Conservation (phyloP, 2,329 filamentous ascomycete genomes). For the Colletotrichum lini region DNA sequence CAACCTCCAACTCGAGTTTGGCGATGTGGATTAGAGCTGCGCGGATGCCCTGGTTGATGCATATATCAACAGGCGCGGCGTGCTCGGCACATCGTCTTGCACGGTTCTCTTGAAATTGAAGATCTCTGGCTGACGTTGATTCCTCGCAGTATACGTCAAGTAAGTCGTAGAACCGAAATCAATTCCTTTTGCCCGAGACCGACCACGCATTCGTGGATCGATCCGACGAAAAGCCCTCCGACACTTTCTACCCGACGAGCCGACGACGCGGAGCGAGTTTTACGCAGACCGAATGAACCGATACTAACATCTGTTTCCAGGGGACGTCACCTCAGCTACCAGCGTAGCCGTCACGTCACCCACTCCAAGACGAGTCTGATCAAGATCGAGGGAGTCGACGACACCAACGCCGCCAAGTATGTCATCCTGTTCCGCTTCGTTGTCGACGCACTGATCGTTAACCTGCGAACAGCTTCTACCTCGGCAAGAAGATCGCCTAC, state of each 20-base stretch:
- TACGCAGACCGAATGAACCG: conserved; percentile 1
- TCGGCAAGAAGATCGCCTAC: conserved; percentile 98
- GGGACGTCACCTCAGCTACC: conserved; percentile 98
- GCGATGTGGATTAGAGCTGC: conserved; percentile 14
- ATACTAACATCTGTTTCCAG: conserved; percentile 58
- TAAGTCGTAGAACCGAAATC: conserved; percentile 67
- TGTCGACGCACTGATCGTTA: conserved; percentile 41
- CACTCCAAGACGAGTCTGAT: conserved; percentile 94
- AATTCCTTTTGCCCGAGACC: conserved; percentile 4
- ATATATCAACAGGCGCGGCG: not conserved
- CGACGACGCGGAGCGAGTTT: conserved; percentile 5
- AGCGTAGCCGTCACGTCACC: conserved; percentile 93
- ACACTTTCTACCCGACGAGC: conserved; percentile 12
- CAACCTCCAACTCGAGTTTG: conserved; percentile 4
- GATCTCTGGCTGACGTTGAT: conserved; percentile 53
- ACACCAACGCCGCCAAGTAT: conserved; percentile 89
- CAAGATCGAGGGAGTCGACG: conserved; percentile 98
- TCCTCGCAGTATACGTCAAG: conserved; percentile 84
- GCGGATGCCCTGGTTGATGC: conserved; percentile 6
- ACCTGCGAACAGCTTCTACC: conserved; percentile 80
- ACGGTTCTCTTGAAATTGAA: conserved; percentile 36
- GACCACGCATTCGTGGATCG: conserved; percentile 15
- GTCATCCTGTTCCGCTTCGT: conserved; percentile 51
- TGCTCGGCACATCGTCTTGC: conserved; percentile 14
- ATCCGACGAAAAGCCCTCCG: conserved; percentile 18